Conservation (phyloP, 345 rosid species). For the Excoecaria agallocha region DNA sequence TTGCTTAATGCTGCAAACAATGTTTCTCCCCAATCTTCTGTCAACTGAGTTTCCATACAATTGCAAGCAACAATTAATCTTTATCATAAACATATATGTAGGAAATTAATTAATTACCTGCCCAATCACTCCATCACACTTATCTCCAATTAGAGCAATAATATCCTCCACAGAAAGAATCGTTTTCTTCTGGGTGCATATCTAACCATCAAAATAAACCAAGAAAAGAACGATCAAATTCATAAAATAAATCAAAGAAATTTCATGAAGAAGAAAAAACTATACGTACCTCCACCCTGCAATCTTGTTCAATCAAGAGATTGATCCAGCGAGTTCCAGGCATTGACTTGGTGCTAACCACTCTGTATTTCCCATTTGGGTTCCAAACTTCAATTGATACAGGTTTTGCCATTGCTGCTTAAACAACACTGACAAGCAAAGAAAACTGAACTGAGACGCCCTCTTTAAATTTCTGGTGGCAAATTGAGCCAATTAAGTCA, state of each 20-base stretch:
- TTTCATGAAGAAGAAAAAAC: not conserved
- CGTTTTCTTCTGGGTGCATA: slow-evolving; percentile 90
- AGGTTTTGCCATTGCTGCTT: slow-evolving; percentile 76
- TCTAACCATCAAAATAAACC: slow-evolving; percentile 33
- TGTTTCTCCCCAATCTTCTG: slow-evolving; percentile 96
- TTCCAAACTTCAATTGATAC: slow-evolving; percentile 87
- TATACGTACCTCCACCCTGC: slow-evolving; percentile 74
- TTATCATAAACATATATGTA: not conserved
- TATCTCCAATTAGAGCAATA: slow-evolving; percentile 74
- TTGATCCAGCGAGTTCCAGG: slow-evolving; percentile 99
- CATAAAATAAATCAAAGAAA: not conserved
- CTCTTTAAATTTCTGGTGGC: slow-evolving; percentile 24
- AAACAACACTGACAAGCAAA: not conserved
- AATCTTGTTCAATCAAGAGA: slow-evolving; percentile 80
- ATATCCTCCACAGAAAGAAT: slow-evolving; percentile 92
- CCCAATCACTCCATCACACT: slow-evolving; percentile 94
- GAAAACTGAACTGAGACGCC: not conserved
- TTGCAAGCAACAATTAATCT: too few species aligned
- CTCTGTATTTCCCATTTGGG: slow-evolving; percentile 89
- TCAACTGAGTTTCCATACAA: slow-evolving; percentile 44
- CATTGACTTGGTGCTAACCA: slow-evolving; percentile 92
- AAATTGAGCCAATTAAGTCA: not conserved
- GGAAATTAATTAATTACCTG: slow-evolving; percentile 45
- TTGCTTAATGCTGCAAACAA: slow-evolving; percentile 78
- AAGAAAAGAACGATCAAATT: not conserved